A percentile compares a stretch with the other conserved stretches of the same genome.
Evolutionary conservation across 805 yeast genomes (phyloP).

Genomic region (Wickerhamia fluorescens): DNA sequence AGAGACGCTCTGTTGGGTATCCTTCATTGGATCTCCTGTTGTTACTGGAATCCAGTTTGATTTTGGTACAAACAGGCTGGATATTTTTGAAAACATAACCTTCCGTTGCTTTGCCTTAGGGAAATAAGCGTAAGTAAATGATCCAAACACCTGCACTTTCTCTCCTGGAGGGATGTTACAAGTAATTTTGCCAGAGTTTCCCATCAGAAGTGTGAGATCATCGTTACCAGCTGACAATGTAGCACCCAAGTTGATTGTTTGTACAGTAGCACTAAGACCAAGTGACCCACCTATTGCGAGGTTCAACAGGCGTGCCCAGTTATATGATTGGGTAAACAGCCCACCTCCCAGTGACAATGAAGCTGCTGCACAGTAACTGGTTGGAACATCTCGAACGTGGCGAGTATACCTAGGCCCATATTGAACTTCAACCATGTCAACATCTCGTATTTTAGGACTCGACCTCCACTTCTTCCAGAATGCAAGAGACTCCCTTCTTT

Average conservation of each 20-base stretch:
- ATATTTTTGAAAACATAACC: conserved; percentile 3
- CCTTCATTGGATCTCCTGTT: no score
- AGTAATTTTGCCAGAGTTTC: conserved; percentile 10
- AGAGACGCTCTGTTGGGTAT: conserved; percentile 1
- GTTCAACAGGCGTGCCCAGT: conserved; percentile 4
- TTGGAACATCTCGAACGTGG: conserved; percentile 7
- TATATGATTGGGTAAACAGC: conserved; percentile 9
- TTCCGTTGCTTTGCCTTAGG: conserved; percentile 9
- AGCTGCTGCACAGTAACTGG: conserved; percentile 9
- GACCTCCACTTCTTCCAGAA: no score
- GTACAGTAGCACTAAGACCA: neutral
- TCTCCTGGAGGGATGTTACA: conserved; percentile 12
- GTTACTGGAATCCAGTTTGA: conserved; percentile 2
- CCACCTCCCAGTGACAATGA: conserved; percentile 4
- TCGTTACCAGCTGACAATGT: conserved; percentile 6
- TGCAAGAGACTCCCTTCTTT: no score
- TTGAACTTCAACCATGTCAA: conserved; percentile 14
- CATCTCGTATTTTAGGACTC: no score
- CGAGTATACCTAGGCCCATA: conserved; percentile 8
- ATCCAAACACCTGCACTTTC: conserved; percentile 13
- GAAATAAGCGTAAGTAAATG: conserved; percentile 8
- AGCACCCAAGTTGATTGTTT: neutral
- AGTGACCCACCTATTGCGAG: neutral
- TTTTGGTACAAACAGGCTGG: neutral
- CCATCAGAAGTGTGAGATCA: conserved; percentile 5